These are phyloP conservation scores for Cinnamomum micranthum DNA, from an alignment of 164 flowering plant species.

Conservation along the genomic window DNA sequence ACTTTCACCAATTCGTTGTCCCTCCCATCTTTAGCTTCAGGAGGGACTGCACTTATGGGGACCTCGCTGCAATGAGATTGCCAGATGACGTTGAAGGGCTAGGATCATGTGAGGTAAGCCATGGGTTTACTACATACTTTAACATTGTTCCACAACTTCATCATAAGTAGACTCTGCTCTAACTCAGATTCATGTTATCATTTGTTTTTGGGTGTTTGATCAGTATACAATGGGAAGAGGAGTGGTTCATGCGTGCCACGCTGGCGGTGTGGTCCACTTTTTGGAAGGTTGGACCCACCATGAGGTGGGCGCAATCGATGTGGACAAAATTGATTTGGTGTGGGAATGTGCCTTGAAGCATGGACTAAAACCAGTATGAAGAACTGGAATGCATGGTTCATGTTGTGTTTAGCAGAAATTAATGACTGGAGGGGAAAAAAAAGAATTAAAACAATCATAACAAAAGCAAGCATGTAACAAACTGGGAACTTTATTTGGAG, in stretches of 20 bases:
- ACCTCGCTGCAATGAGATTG: constrained; percentile 86
- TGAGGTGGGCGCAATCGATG: constrained; percentile 89
- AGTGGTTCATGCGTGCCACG: constrained; percentile 95
- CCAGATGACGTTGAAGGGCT: constrained; percentile 81
- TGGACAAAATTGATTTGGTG: constrained; percentile 76
- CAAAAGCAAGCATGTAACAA: not conserved
- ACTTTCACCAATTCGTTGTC: constrained; percentile 92
- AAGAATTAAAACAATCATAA: not conserved
- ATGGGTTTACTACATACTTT: not conserved
- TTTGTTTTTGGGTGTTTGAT: not conserved
- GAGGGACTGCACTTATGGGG: constrained; percentile 81
- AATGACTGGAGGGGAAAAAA: not conserved
- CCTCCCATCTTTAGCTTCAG: constrained; percentile 71
- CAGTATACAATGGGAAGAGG: constrained; percentile 93
- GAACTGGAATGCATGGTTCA: not conserved
- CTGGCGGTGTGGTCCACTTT: constrained; percentile 82
- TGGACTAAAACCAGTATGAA: constrained; percentile 59
- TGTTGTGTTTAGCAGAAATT: not conserved
- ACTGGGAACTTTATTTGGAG: not conserved
- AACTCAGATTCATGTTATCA: not conserved
- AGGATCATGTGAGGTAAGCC: constrained; percentile 75
- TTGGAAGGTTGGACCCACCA: constrained; percentile 92
- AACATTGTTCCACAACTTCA: not conserved
- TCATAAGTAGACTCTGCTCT: not conserved
- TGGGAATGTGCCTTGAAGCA: constrained; percentile 88